Evolutionary conservation across 1,284 basidiomycete genomes (phyloP).

Genomic region (Leccinum ponderosum): DNA sequence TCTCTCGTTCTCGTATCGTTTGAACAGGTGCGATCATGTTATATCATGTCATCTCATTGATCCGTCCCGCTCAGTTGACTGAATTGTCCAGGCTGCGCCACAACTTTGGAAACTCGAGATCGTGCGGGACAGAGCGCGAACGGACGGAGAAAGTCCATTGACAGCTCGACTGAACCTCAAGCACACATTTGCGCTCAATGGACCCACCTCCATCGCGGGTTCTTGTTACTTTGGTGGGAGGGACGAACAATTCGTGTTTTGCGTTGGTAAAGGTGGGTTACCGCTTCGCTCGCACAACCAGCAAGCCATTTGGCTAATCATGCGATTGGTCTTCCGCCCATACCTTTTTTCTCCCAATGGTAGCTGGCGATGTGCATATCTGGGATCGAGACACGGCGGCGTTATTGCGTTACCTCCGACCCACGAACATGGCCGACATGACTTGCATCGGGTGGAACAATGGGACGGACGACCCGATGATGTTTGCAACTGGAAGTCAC

Average conservation of each 20-base stretch:
- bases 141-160: constrained; percentile 31
- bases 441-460: constrained; percentile 80
- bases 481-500: constrained; percentile 78
- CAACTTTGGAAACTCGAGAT: constrained; percentile 77
- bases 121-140: constrained; percentile 47
- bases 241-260: constrained; percentile 72
- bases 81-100: constrained; percentile 58
- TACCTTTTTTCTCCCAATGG: neutral
- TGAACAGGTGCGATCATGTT: constrained; percentile 45
- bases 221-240: constrained; percentile 77
- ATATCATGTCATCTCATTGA: neutral
- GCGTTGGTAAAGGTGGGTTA: constrained; percentile 67
- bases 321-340: neutral
- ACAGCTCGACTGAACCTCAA: constrained; percentile 51
- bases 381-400: constrained; percentile 79
- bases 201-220: constrained; percentile 71
- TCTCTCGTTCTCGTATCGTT: constrained; percentile 61
- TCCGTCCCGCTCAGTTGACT: neutral
- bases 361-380: constrained; percentile 82
- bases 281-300: neutral
- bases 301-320: neutral
- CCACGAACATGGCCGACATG: constrained; percentile 47
- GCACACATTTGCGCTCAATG: constrained; percentile 72
- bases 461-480: constrained; percentile 61
- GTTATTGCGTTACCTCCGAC: constrained; percentile 62